Conservation (phyloP, 2,329 filamentous ascomycete species). For the Hypoxylon sp. region DNA sequence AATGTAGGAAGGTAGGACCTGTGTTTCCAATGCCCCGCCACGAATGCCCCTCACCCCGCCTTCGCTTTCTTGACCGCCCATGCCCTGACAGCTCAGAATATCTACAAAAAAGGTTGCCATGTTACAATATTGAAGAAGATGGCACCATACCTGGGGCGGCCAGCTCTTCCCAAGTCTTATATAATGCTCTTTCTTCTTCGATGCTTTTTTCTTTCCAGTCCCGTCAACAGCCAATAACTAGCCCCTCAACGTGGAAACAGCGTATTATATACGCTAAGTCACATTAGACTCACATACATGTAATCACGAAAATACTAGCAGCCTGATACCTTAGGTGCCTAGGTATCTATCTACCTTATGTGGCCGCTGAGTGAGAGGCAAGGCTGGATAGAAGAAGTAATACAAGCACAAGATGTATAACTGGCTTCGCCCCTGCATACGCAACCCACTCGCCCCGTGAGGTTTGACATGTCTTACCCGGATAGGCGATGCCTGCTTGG, state of each 20-base stretch:
- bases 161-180: conserved; percentile 5
- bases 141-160: conserved; percentile 12
- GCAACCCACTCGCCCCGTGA: conserved; percentile 46
- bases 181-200: not conserved
- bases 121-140: conserved; percentile 24
- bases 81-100: conserved; percentile 20
- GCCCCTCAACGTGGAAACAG: not conserved
- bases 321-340: not conserved
- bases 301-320: conserved; percentile 5
- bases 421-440: conserved; percentile 48
- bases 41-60: conserved; percentile 41
- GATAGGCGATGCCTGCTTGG: conserved; percentile 51
- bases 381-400: conserved; percentile 22
- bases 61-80: conserved; percentile 35
- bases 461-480: conserved; percentile 36
- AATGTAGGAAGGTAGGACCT: not conserved
- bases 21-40: conserved; percentile 33
- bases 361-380: conserved; percentile 1
- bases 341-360: too few relatives aligned
- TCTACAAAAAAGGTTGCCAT: conserved; percentile 19
- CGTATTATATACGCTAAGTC: not conserved
- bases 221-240: not conserved
- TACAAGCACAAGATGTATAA: conserved; percentile 26
- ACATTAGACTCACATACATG: conserved; percentile 6
- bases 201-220: not conserved